A percentile compares a stretch with the other conserved stretches of the same genome.
phyloP scores from a whole-genome alignment of 495 filamentous ascomycete genomes.

The Thermothielavioides terrestris region DNA sequence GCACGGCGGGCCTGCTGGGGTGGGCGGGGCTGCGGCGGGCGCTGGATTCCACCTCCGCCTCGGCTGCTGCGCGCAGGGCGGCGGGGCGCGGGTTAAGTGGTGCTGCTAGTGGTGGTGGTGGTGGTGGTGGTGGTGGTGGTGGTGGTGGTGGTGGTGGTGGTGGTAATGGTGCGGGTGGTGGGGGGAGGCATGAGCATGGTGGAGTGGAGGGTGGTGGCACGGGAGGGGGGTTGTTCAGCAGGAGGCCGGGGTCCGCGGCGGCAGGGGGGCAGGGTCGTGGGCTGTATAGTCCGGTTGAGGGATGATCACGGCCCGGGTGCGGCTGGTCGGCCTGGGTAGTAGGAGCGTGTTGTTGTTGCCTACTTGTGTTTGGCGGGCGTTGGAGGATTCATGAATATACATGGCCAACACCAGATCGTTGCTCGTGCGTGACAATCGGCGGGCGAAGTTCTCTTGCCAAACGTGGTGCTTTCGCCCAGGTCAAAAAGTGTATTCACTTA shows the following conservation, averaged over 20 bases:
- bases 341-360: not conserved
- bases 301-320: not conserved
- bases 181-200: not conserved
- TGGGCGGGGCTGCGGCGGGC: constrained; percentile 60
- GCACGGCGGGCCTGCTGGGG: constrained; percentile 69
- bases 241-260: not conserved
- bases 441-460: no score
- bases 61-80: no score
- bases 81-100: not conserved
- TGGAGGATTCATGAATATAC: no score
- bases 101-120: no score
- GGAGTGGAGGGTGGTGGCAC: not conserved
- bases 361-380: not conserved
- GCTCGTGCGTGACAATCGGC: no score
- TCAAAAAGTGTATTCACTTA: no score
- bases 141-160: not conserved
- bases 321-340: not conserved
- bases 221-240: not conserved
- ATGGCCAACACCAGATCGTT: no score
- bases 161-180: not conserved
- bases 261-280: not conserved
- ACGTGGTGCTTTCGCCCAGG: no score
- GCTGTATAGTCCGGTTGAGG: constrained; percentile 17
- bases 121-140: no score
- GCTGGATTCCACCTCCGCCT: no score